Conservation (phyloP, 345 rosid genomes). For the Anastatica hierochuntica region DNA sequence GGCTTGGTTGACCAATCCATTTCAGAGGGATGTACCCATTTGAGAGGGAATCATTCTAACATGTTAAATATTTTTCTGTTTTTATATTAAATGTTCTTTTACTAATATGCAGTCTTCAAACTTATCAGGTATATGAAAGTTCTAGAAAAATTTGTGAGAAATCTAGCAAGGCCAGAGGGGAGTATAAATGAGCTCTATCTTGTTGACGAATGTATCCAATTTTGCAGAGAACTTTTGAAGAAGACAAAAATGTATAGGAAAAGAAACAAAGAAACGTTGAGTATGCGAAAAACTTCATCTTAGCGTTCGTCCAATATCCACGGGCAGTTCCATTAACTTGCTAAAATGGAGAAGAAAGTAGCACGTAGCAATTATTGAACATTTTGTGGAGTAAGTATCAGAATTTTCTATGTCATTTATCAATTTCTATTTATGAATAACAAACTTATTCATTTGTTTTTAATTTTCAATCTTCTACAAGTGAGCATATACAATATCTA, state of each 20-base stretch:
- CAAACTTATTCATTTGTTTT: not conserved
- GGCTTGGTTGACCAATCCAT: not conserved
- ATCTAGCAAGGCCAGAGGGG: not conserved
- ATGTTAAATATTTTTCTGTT: no score
- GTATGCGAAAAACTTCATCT: not conserved
- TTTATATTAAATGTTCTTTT: no score
- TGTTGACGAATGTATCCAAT: not conserved
- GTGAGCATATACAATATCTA: not conserved
- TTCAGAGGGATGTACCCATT: not conserved
- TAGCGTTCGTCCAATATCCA: not conserved
- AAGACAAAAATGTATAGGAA: not conserved
- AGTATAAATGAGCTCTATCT: not conserved
- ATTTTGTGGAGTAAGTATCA: constrained; percentile 3
- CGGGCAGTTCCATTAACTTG: not conserved
- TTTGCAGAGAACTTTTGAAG: not conserved
- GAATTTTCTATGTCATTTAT: not conserved
- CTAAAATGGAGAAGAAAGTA: not conserved
- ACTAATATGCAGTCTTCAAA: no score
- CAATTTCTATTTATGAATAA: not conserved
- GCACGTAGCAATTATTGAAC: not conserved
- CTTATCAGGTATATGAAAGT: not conserved
- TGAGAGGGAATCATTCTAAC: not conserved
- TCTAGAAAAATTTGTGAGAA: not conserved
- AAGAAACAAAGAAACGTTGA: not conserved
- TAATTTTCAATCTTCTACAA: not conserved